Percentiles rank a stretch among this genome's conserved stretches.
phyloP scores from a whole-genome alignment of 106 monocot species.

The Amphibolis antarctica region DNA sequence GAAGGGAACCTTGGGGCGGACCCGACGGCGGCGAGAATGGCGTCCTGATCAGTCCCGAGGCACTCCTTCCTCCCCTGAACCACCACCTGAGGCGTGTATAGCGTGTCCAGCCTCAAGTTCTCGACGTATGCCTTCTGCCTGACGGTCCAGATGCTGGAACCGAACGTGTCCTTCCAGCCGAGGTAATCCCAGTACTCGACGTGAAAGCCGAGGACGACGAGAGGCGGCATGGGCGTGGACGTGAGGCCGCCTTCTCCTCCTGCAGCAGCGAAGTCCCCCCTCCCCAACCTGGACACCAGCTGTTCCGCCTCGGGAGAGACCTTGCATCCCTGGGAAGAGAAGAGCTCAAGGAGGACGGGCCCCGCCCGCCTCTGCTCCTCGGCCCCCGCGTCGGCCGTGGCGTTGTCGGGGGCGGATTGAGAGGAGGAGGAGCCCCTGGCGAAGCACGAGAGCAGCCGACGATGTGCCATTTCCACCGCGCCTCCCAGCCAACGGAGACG shows the following conservation, averaged over 20 bases:
- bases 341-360: constrained; percentile 73
- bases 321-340: constrained; percentile 92
- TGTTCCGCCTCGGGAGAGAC: constrained; percentile 75
- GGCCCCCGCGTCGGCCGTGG: constrained; percentile 27
- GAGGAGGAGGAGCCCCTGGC: constrained; percentile 24
- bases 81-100: constrained; percentile 81
- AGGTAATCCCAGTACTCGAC: constrained; percentile 93
- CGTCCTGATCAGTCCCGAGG: constrained; percentile 53
- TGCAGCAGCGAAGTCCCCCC: constrained; percentile 26
- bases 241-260: constrained; percentile 1
- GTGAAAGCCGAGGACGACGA: constrained; percentile 63
- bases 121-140: constrained; percentile 89
- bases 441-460: constrained; percentile 72
- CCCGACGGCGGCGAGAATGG: constrained; percentile 32
- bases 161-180: constrained; percentile 93
- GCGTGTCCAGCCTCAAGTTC: constrained; percentile 56
- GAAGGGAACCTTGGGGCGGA: constrained; percentile 44
- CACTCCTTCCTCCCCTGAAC: constrained; percentile 60
- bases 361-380: constrained; percentile 36
- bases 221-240: constrained; percentile 8
- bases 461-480: constrained; percentile 34
- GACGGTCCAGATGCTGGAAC: constrained; percentile 71
- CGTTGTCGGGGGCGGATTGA: constrained; percentile 1
- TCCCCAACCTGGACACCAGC: constrained; percentile 38
- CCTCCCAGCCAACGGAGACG: too few species aligned